Percentiles rank a stretch among this genome's conserved stretches.
These are phyloP conservation scores for Yamadazyma jaroonii DNA, from an alignment of 1,139 yeast genomes.

Conservation along the genomic window DNA sequence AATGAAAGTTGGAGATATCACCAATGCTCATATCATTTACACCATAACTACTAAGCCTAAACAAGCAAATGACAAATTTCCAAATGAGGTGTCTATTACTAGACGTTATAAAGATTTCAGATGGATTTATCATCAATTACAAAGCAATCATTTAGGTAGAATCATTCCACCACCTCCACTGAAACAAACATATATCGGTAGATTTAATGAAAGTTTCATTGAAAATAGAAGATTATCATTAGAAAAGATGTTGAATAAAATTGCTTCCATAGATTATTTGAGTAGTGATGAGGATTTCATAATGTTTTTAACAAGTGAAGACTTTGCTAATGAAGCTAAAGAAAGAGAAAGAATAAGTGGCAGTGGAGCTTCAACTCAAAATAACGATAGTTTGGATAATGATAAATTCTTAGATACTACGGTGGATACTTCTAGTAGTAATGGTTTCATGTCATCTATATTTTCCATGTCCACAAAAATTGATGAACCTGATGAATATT, in stretches of 20 bases:
- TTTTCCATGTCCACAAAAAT: conserved; percentile 60
- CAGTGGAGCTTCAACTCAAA: conserved; percentile 47
- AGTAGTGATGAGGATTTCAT: conserved; percentile 73
- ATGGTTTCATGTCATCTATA: conserved; percentile 63
- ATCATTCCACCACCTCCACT: conserved; percentile 97
- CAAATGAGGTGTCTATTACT: conserved; percentile 47
- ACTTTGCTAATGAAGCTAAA: conserved; percentile 63
- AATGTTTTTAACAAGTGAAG: conserved; percentile 72
- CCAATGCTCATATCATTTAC: conserved; percentile 87
- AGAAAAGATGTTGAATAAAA: conserved; percentile 80
- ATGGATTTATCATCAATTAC: conserved; percentile 88
- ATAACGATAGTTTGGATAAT: conserved; percentile 40
- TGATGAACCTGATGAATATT: conserved; percentile 77
- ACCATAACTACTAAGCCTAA: conserved; percentile 61
- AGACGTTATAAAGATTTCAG: conserved; percentile 80
- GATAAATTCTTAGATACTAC: conserved; percentile 16
- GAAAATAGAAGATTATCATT: conserved; percentile 84
- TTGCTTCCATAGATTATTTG: conserved; percentile 53
- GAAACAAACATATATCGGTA: conserved; percentile 82
- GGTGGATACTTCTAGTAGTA: conserved; percentile 24
- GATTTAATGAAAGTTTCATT: conserved; percentile 83
- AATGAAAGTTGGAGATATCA: conserved; percentile 83
- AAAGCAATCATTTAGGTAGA: conserved; percentile 82
- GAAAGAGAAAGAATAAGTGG: conserved; percentile 60
- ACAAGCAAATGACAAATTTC: conserved; percentile 22